Conservation (phyloP, 1,139 yeast species). For the Lodderomyces metapsilosis region DNA sequence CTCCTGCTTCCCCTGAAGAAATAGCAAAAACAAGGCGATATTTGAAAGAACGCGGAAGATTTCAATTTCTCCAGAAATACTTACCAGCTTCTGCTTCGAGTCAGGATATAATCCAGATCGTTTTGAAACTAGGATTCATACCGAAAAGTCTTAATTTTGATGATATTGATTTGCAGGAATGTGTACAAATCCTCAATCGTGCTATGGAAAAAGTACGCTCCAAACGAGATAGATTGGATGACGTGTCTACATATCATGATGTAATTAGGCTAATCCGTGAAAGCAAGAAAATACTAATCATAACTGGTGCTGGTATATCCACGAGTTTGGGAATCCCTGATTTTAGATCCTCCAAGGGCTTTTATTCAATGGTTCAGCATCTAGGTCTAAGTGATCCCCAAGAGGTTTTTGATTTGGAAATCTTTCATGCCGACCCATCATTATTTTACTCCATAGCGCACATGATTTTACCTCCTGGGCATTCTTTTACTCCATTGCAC, state of each 20-base stretch:
- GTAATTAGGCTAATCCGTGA: slow-evolving; percentile 51
- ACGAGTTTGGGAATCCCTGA: slow-evolving; percentile 94
- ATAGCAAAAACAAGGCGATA: slow-evolving; percentile 50
- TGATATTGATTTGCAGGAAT: slow-evolving; percentile 44
- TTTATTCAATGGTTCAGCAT: slow-evolving; percentile 68
- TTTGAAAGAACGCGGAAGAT: slow-evolving; percentile 61
- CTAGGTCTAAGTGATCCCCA: slow-evolving; percentile 88
- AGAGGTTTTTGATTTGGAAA: slow-evolving; percentile 80
- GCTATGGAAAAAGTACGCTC: slow-evolving; percentile 61
- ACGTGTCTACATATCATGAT: slow-evolving; percentile 59
- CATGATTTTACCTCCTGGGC: slow-evolving; percentile 78
- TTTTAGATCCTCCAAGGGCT: slow-evolving; percentile 86
- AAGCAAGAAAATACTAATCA: slow-evolving; percentile 66
- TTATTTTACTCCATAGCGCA: slow-evolving; percentile 87
- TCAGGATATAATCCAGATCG: slow-evolving; percentile 49
- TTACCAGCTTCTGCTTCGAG: slow-evolving; percentile 60
- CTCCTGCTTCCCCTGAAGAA: slow-evolving; percentile 14
- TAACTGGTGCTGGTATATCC: slow-evolving; percentile 96
- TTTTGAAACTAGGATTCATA: slow-evolving; percentile 52
- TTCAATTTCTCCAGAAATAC: slow-evolving; percentile 55
- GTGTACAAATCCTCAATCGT: slow-evolving; percentile 52
- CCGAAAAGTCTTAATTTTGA: slow-evolving; percentile 34
- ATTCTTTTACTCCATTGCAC: slow-evolving; percentile 80
- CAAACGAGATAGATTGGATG: slow-evolving; percentile 51
- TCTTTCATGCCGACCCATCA: slow-evolving; percentile 75